These are phyloP conservation scores for Epichloe festucae DNA, from an alignment of 2,329 filamentous ascomycete genomes.

Conservation along the genomic window DNA sequence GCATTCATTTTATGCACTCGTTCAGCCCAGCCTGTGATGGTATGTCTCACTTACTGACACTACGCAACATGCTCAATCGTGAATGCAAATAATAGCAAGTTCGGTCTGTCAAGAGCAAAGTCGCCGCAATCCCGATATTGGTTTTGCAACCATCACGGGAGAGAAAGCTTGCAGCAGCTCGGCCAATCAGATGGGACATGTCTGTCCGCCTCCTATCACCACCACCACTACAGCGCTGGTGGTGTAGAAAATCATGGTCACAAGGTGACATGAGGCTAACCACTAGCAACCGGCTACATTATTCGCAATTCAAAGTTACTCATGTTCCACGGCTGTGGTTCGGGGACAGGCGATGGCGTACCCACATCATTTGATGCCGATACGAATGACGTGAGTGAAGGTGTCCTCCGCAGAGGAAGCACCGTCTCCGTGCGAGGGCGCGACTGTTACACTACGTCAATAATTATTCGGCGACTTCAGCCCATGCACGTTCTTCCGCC, in stretches of 20 bases:
- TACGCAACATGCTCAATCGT: no score
- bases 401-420: background rate
- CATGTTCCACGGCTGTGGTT: background rate
- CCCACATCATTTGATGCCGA: background rate
- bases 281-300: background rate
- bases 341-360: background rate
- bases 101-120: no score
- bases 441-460: background rate
- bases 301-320: background rate
- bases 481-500: no score
- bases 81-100: background rate
- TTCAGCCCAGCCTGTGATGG: no score
- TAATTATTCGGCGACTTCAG: no score
- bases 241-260: conserved; percentile 2
- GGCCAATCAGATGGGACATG: background rate
- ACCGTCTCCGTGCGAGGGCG: background rate
- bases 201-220: background rate
- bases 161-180: background rate
- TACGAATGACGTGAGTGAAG: background rate
- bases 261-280: background rate
- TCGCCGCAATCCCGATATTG: no score
- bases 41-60: no score
- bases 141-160: background rate
- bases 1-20: no score
- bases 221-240: background rate